These are phyloP conservation scores for Russula brevipes DNA, from an alignment of 768 basidiomycete genomes.

Conservation along the genomic window DNA sequence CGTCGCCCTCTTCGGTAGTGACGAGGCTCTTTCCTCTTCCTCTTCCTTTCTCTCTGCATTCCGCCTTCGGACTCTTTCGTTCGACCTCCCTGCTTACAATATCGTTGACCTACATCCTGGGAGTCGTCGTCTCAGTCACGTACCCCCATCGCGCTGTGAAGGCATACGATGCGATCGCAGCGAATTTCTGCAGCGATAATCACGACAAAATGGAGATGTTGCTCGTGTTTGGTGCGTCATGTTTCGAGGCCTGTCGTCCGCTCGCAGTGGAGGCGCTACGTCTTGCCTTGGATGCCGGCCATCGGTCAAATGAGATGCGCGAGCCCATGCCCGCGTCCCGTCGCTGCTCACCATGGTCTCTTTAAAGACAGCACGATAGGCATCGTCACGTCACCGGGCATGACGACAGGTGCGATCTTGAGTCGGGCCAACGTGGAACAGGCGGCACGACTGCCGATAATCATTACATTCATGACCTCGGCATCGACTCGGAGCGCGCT, in stretches of 20 bases:
- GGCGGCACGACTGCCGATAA: slow-evolving; percentile 83
- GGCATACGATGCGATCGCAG: background rate
- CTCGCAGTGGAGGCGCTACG: slow-evolving; percentile 75
- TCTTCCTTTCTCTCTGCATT: too few relatives aligned
- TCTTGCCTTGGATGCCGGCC: slow-evolving; percentile 67
- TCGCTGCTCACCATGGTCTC: background rate
- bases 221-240: slow-evolving; percentile 69
- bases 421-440: slow-evolving; percentile 81
- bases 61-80: too few relatives aligned
- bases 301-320: slow-evolving; percentile 81
- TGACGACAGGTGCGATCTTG: slow-evolving; percentile 91
- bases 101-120: too few relatives aligned
- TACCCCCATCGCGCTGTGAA: background rate
- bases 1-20: too few relatives aligned
- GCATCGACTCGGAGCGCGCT: slow-evolving; percentile 59
- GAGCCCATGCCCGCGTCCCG: background rate
- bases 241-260: slow-evolving; percentile 46
- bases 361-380: slow-evolving; percentile 41
- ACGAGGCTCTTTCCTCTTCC: too few relatives aligned
- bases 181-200: slow-evolving; percentile 53
- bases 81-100: too few relatives aligned
- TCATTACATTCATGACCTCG: slow-evolving; percentile 71
- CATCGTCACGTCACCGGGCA: slow-evolving; percentile 77
- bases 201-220: slow-evolving; percentile 81
- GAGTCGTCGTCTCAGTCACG: slow-evolving; percentile 27